Conservation (phyloP, 2,329 filamentous ascomycete species). For the Zelopaecilomyces penicillatus region DNA sequence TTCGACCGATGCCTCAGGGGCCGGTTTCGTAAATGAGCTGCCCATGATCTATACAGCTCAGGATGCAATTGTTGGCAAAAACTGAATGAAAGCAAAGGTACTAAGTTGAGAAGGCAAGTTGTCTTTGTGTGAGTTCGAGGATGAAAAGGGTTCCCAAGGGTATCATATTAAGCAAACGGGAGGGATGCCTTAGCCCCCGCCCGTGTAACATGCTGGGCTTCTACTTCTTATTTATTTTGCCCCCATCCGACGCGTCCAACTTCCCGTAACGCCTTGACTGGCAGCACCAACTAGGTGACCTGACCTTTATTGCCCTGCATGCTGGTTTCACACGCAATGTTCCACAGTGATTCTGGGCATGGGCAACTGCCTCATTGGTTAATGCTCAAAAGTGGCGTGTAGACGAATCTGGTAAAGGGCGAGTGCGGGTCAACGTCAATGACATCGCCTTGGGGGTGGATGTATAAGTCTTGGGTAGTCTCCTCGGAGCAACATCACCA, state of each 20-base stretch:
- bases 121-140: no score
- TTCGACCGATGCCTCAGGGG: constrained; percentile 7
- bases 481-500: no score
- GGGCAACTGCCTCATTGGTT: constrained; percentile 2
- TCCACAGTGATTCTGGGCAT: neutral
- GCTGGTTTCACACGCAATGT: constrained; percentile 1
- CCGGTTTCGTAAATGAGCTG: constrained; percentile 1
- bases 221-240: neutral
- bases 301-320: neutral
- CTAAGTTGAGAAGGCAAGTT: no score
- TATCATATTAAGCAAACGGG: no score
- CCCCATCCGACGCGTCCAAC: neutral
- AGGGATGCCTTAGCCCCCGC: neutral
- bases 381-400: neutral
- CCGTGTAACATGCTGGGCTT: neutral
- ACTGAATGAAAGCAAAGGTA: no score
- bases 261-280: neutral
- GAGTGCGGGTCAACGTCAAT: constrained; percentile 1
- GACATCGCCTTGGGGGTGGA: neutral
- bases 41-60: neutral
- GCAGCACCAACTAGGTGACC: neutral
- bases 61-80: no score
- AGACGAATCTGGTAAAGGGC: neutral
- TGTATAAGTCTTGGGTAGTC: neutral
- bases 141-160: no score